Conservation (phyloP, 805 yeast genomes). For the Schwanniomyces yamadae region DNA sequence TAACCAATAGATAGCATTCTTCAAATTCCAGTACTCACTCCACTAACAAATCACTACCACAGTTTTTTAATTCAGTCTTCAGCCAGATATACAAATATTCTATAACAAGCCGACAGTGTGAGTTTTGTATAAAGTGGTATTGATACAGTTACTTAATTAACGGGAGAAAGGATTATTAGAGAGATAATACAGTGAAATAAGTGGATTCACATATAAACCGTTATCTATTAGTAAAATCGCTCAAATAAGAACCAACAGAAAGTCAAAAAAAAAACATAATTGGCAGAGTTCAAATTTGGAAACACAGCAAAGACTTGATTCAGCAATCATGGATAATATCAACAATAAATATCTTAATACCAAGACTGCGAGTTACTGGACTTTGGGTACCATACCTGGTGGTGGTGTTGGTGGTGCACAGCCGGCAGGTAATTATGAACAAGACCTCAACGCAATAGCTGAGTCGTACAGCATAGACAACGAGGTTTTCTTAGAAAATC, state of each 20-base stretch:
- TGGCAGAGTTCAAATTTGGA: no score
- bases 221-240: slow-evolving; percentile 3
- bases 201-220: no score
- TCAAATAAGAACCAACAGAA: not conserved
- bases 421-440: not conserved
- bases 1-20: slow-evolving; percentile 2
- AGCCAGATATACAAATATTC: no score
- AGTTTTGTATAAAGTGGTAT: no score
- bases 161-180: not conserved
- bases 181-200: not conserved
- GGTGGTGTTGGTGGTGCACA: not conserved
- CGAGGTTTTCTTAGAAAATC: slow-evolving; percentile 1
- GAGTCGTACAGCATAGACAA: not conserved
- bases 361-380: slow-evolving; percentile 1
- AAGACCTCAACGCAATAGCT: not conserved
- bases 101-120: no score
- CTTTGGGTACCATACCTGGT: no score
- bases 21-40: slow-evolving; percentile 5
- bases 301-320: no score
- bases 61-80: no score
- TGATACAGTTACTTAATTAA: no score
- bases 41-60: slow-evolving; percentile 2
- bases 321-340: slow-evolving; percentile 1
- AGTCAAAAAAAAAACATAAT: no score
- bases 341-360: slow-evolving; percentile 2